phyloP scores from a whole-genome alignment of 2,329 filamentous ascomycete genomes.

The Neonectria sp. region DNA sequence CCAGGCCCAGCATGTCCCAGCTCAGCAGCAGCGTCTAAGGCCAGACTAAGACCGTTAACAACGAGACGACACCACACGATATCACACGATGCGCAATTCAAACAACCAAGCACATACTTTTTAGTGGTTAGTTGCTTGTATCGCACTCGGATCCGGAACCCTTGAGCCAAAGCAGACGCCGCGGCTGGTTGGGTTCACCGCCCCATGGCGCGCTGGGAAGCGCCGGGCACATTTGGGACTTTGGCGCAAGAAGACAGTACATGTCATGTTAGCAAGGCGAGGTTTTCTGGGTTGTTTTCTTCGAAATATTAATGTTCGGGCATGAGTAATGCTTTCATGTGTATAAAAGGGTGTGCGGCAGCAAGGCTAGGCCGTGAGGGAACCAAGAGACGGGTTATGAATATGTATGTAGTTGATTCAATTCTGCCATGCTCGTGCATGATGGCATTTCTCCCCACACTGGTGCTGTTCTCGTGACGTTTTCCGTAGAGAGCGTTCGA shows the following conservation, averaged over 20 bases:
- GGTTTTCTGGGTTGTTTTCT: slow-evolving; percentile 24
- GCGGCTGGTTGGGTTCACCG: slow-evolving; percentile 15
- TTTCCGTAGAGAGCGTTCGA: neutral
- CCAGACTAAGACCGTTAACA: neutral
- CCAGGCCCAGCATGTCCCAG: slow-evolving; percentile 70
- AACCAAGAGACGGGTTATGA: slow-evolving; percentile 24
- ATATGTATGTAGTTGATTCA: slow-evolving; percentile 31
- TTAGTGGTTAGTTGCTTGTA: neutral
- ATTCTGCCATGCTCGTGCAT: slow-evolving; percentile 18
- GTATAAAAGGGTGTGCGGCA: slow-evolving; percentile 26
- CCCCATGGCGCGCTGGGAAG: slow-evolving; percentile 16
- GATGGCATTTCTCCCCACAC: slow-evolving; percentile 17
- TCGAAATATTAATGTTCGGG: slow-evolving; percentile 31
- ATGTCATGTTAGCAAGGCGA: slow-evolving; percentile 25
- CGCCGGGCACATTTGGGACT: slow-evolving; percentile 19
- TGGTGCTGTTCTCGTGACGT: neutral
- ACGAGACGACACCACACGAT: slow-evolving; percentile 10
- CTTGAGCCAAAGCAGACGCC: slow-evolving; percentile 4
- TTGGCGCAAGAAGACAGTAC: slow-evolving; percentile 27
- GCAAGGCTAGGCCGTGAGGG: slow-evolving; percentile 12
- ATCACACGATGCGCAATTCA: neutral
- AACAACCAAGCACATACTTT: neutral
- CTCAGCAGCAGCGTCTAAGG: slow-evolving; percentile 61
- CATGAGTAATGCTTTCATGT: slow-evolving; percentile 41
- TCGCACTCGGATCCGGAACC: slow-evolving; percentile 15